Evolutionary conservation across 805 yeast species (phyloP), one percentile per base, ranked within the genome.

Genomic region (Wickerhamomyces chambardii): DNA sequence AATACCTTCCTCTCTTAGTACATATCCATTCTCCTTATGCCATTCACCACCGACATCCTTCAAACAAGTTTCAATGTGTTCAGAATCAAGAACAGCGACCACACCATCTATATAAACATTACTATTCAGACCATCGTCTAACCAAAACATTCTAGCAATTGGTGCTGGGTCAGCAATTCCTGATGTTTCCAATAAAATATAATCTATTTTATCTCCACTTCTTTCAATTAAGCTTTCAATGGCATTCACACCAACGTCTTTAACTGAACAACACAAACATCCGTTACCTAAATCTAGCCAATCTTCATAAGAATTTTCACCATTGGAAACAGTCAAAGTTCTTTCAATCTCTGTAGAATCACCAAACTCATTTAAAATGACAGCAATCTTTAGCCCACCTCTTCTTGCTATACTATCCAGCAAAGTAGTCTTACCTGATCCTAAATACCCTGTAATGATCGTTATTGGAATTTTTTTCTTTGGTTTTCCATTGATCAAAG

Each of bases 111-210:
- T 79, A 53, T 84, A 84, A 2, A 92, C 86, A 45, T 78, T 79
- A 4, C 95, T 78, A 14, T 79, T 70, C 38, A 92, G 64, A 0
- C 89, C 97, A 17, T 84, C 90, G 55, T 92, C 98, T 22, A 89
- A 68, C 98, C 98, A 92, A 58, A 92, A 92, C 96, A 90, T 90
- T 43, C 78, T 75, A 5, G 97, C 96, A 19, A 92, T 86, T 0
- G 97, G 97, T 0, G 89, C 97, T 0, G 98, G 98, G 52, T 92
- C 97, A 1, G 98, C 98, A 14, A 92, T 70, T 0, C 98, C 98
- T 0, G 95, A 86, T 0, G 98, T 92, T 53, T 92, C 98, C 35
- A 92, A 62, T 17, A 92, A 55, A n/a, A 92, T 87, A 51, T 90
- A 83, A 57, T 92, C 98, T 34, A 90, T 87, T 34, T 70, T 70